Base-by-base conservation (phyloP, 495 filamentous ascomycete species). In the Penicillium herquei region DNA sequence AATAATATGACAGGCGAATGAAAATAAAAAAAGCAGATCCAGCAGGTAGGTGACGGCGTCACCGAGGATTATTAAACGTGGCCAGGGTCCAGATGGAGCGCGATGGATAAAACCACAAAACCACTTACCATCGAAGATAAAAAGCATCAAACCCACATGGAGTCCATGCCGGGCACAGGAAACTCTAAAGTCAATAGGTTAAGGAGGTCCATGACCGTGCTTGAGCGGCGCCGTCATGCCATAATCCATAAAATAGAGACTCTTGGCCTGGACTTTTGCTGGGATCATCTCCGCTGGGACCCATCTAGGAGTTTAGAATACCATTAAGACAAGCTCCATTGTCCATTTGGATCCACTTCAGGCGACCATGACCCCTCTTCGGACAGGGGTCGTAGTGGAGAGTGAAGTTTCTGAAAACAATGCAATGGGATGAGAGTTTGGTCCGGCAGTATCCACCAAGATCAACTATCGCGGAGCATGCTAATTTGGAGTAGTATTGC, bases 121-220 rank as follows among this genome's bases (percentile, higher is more conserved):
- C n/a, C n/a, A n/a, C n/a, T n/a, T n/a, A n/a, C n/a, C n/a, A n/a
- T n/a, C n/a, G n/a, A n/a, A n/a, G n/a, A n/a, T n/a, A n/a, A n/a
- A n/a, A n/a, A n/a, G n/a, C n/a, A n/a, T n/a, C n/a, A n/a, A n/a
- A 45, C 12, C 52, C 52, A 49, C 41, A 33, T 18, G 18, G 35
- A 13, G 33, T 14, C 41, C 31, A 44, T 54, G 37, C 33, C 52
- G 13, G 40, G 33, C 41, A 46, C 39, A 43, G 39, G 41, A 52
- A 67, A 65, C 62, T 63, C 51, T 63, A 65, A 52, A 51, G 53
- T 43, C 49, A 39, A 59, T 58, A 59, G 42, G 42, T 37, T 30
- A 51, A 46, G 49, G 39, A 18, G 17, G 41, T 21, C 43, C 21
- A 12, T 45, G 26, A 14, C 43, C 42, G 16, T 7, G 13, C 12